Conservation (phyloP, 768 basidiomycete genomes). For the Kwoniella heveanensis region DNA sequence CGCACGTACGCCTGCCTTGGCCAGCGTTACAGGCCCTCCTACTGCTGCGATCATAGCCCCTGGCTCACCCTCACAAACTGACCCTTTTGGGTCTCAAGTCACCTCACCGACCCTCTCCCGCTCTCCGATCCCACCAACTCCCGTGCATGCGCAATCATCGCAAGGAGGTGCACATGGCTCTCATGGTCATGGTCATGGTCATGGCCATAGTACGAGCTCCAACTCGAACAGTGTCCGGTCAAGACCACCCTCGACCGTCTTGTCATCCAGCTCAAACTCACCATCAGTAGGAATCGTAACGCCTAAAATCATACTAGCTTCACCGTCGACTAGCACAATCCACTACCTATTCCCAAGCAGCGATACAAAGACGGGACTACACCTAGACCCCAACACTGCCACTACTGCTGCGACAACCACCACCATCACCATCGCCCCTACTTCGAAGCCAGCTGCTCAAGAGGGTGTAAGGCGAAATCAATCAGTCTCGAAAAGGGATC, state of each 20-base stretch:
- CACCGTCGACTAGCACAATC: slow-evolving; percentile 33
- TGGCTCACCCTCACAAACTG: slow-evolving; percentile 27
- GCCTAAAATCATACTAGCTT: slow-evolving; percentile 35
- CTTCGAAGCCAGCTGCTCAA: neutral
- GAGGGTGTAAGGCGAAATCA: neutral
- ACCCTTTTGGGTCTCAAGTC: slow-evolving; percentile 33
- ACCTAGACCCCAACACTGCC: slow-evolving; percentile 8
- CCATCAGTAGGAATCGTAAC: slow-evolving; percentile 19
- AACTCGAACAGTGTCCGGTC: no score
- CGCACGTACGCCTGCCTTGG: neutral
- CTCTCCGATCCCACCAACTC: slow-evolving; percentile 14
- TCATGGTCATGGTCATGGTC: no score
- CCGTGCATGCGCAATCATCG: slow-evolving; percentile 7
- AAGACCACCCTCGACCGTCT: slow-evolving; percentile 15
- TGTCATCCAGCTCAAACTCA: slow-evolving; percentile 7
- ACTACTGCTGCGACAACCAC: neutral
- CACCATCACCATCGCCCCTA: neutral
- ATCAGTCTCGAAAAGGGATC: neutral
- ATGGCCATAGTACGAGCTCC: no score
- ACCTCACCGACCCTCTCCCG: slow-evolving; percentile 17
- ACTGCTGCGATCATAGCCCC: slow-evolving; percentile 13
- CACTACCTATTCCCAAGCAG: slow-evolving; percentile 39
- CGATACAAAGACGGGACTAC: slow-evolving; percentile 23
- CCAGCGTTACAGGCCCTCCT: neutral
- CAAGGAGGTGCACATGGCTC: no score